Evolutionary conservation across 2,329 filamentous ascomycete genomes (phyloP), one percentile per base, ranked within the genome.

Genomic region (Penicillium hesseltinei): DNA sequence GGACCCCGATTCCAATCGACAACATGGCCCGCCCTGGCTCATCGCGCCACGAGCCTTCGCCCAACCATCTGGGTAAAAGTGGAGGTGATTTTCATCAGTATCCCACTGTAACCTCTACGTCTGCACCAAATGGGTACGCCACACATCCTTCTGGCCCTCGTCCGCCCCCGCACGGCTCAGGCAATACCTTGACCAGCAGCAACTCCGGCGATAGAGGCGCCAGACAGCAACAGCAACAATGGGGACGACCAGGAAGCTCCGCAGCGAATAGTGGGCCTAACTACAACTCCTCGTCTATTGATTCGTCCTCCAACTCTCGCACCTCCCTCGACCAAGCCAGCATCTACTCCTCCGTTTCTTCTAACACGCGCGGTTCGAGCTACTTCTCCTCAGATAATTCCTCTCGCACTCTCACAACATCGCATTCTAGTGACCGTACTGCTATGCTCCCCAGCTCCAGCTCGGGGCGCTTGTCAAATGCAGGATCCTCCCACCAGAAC

Each of bases 31-130:
- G 85, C 69, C 77, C 82, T 56, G 87, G 90, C 23, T 69, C 75
- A 27, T 75, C 80, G 55, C 83, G 86, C 65, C 86, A 86, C 71
- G 89, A 94, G 55, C 89, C 89, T 57, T 81, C 90, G 58, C 90
- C 92, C 31, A 90, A 94, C 74, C 91, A 96, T 69, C 78, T 95
- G 53, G 92, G 91, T 73, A 92, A 91, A 76, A 82, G 81, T 63
- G 85, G 85, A 48, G 79, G 80, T 66, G 92, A 97, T 75, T 96
- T 87, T 71, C 91, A 96, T 77, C 93, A 96, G 70, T 96, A 97
- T 73, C 91, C 92, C 42, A 83, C 83, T 51, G 86, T 89, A 72
- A 87, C 88, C 64, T 78, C 84, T 31, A 75, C 82, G 49, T 71
- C 78, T 39, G 70, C 78, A 54, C 75, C 79, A 42, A 75, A 78